Evolutionary conservation across 2,329 filamentous ascomycete genomes (phyloP), one percentile per base, ranked within the genome.

Genomic region (Claviceps arundinis): DNA sequence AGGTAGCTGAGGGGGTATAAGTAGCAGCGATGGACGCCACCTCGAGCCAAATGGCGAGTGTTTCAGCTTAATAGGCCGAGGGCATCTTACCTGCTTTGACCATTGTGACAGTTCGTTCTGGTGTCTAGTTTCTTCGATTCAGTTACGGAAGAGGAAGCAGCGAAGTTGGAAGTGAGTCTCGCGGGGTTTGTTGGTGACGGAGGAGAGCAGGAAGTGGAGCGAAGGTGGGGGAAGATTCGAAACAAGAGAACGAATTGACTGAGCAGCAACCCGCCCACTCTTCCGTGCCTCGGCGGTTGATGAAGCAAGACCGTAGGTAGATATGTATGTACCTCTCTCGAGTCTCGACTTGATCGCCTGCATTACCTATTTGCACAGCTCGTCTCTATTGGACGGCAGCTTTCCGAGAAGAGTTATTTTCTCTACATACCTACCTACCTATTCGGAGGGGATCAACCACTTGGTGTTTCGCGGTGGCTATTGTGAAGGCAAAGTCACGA

Each of bases 81-180:
- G 22, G n/a, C 5, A 30, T 68, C 82, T 55, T 42, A 95, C 89
- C 88, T 76, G 91, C 90, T 82, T 95, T 96, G 79, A 96, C 90
- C 90, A 96, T 96, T 83, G 83, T 95, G 85, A 75, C 74, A 75
- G 74, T 62, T 75, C 72, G 65, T 60, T 64, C 63, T 66, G 54
- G 48, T 49, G 56, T 54, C 60, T 62, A 57, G 52, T 50, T 11
- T 30, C 53, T 38, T 16, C 24, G 24, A 44, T 61, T 61, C 57
- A 52, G 48, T 17, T 47, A 52, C 30, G 13, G 26, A 24, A 45
- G 16, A 16, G 38, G n/a, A 37, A 37, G 17, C 6, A 37, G n/a
- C 41, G 30, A 16, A 41, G n/a, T 49, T 49, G n/a, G 40, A 46
- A 37, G 44, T 50, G 22, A 50, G 40, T 7, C 37, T 48, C 37